Evolutionary conservation across 345 rosid species (phyloP).

Genomic region (Diplotaxis tenuifolia): DNA sequence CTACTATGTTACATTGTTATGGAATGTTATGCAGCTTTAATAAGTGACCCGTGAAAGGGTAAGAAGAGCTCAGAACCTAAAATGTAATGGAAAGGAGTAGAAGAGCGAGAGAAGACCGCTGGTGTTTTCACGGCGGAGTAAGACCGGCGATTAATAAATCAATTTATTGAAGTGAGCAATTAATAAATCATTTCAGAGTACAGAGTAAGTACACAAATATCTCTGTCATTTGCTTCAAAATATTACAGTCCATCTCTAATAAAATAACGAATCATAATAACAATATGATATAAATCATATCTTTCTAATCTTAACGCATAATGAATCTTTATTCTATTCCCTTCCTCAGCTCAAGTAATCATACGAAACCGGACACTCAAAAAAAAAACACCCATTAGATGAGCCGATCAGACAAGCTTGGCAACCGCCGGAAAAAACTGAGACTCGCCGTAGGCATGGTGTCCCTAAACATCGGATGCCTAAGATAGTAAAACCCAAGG

Average conservation of each 20-base stretch:
- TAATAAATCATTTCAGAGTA: conserved; percentile 8
- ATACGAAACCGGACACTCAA: not conserved
- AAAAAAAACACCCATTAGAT: conserved; percentile 41
- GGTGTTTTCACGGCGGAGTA: conserved; percentile 35
- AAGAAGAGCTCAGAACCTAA: not conserved
- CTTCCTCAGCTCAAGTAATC: conserved; percentile 16
- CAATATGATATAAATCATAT: conserved; percentile 9
- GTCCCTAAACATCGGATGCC: conserved; percentile 96
- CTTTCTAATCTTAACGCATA: conserved; percentile 8
- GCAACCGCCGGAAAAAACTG: conserved; percentile 91
- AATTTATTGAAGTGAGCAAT: not conserved
- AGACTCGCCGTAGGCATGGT: conserved; percentile 87
- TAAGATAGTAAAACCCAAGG: conserved; percentile 80
- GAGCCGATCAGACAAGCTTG: conserved; percentile 84
- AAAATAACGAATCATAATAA: conserved; percentile 26
- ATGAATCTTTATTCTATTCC: conserved; percentile 25
- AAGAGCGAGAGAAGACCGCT: conserved; percentile 41
- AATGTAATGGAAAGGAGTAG: not conserved
- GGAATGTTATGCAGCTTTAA: not conserved
- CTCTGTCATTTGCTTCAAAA: conserved; percentile 16
- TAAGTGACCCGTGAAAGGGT: not conserved
- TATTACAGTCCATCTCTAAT: conserved; percentile 13
- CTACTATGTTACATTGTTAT: too few relatives aligned
- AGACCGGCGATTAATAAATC: not conserved
- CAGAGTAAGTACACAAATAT: not conserved